These are phyloP conservation scores for Symmetrospora coprosmae DNA, from an alignment of 768 basidiomycete genomes.

Conservation along the genomic window DNA sequence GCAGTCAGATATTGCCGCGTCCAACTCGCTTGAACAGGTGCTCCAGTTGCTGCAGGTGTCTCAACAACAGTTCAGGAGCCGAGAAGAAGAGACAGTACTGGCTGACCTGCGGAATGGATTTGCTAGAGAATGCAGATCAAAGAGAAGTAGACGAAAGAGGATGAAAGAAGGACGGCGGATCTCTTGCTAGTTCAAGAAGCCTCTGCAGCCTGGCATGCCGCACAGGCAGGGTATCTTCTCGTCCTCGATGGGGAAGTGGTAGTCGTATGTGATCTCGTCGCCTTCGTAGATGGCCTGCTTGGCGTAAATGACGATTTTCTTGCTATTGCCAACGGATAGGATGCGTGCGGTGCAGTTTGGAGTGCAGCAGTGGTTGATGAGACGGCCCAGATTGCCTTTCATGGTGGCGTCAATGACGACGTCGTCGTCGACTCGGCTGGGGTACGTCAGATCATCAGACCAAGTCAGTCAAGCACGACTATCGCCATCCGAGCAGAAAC, in stretches of 20 bases:
- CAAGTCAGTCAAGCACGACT: neutral
- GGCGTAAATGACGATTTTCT: slow-evolving; percentile 90
- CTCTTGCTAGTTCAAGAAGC: slow-evolving; percentile 93
- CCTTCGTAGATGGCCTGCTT: slow-evolving; percentile 90
- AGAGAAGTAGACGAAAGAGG: no score
- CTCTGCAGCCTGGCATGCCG: slow-evolving; percentile 77
- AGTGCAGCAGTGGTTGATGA: slow-evolving; percentile 98
- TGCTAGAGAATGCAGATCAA: no score
- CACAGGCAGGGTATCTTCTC: slow-evolving; percentile 81
- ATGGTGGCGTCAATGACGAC: slow-evolving; percentile 96
- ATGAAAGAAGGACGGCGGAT: no score
- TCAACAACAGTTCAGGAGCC: no score
- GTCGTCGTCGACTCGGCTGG: slow-evolving; percentile 77
- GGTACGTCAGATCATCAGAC: no score
- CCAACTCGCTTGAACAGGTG: no score
- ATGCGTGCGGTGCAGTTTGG: slow-evolving; percentile 50
- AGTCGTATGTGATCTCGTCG: slow-evolving; percentile 97
- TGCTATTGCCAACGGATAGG: slow-evolving; percentile 43
- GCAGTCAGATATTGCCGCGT: no score
- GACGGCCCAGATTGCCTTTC: slow-evolving; percentile 92
- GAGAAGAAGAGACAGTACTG: no score
- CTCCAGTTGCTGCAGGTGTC: no score
- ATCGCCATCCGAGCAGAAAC: neutral
- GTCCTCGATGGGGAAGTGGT: slow-evolving; percentile 98
- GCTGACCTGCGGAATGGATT: no score